Base-by-base conservation (phyloP, 257 asterid genomes). In the Solanum pennellii region DNA sequence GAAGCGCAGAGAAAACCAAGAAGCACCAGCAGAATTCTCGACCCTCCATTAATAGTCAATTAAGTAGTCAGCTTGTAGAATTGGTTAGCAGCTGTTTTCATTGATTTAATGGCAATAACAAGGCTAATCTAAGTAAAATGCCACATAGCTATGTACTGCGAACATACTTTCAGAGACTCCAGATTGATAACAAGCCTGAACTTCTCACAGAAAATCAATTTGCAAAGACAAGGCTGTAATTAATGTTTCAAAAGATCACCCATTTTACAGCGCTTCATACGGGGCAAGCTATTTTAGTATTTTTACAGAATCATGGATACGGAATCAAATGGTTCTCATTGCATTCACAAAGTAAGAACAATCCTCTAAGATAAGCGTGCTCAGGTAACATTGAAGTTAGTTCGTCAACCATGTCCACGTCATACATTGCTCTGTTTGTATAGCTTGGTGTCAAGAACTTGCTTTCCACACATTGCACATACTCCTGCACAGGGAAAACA, bases 381-480 rank as follows among this genome's bases (percentile, higher is more conserved):
- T 47, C 29, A 80, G 18, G 29, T 47, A 80, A 29, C 68, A 18
- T 39, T 10, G 1, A 84, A 84, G 87, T 84, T 21, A 84, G 87
- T 41, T 56, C 5, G 35, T 31, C 86, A 41, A 66, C 66, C 86
- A 29, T 83, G 72, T 73, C 83, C 60, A 31, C 85, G 75, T 93
- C 91, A 97, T 20, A 92, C 99, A 87, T 97, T 97, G 95, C 99
- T 97, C 92, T 97, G 99, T 92, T 96, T 97, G 95, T 96, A 97
- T 9, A 91, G 68, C 91, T 96, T 95, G 90, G 99, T 97, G 93
- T 97, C 99, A 25, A 97, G 96, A 18, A 97, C 99, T 93, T 97
- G 99, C 90, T 97, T 96, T 41, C 99, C 99, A 20, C 99, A 97
- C 98, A 97, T 96, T 20, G 99, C 99, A 89, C 99, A 97, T 6